Conservation (phyloP, 352 stramenopile genomes). For the Phytophthora sp. region DNA sequence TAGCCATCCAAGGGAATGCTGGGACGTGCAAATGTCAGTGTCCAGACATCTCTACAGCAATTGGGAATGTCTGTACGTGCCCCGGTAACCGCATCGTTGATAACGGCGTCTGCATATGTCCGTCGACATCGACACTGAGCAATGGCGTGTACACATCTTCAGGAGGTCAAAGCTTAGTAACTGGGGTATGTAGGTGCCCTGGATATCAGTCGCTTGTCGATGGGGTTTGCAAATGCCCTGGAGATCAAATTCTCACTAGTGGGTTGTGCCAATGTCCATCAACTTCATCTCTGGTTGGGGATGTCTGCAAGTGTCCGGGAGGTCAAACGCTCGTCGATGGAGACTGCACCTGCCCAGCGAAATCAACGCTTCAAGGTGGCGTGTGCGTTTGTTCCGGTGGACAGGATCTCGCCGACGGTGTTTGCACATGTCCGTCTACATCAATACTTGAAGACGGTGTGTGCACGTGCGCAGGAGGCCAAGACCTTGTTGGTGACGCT, state of each 20-base stretch:
- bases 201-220: constrained; percentile 1
- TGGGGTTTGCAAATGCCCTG: neutral
- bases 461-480: neutral
- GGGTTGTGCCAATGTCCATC: neutral
- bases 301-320: neutral
- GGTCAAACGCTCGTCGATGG: neutral
- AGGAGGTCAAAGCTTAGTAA: too few relatives aligned
- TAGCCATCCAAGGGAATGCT: too few relatives aligned
- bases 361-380: neutral
- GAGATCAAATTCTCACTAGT: neutral
- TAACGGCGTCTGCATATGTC: too few relatives aligned
- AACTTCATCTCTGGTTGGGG: neutral
- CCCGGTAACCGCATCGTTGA: too few relatives aligned
- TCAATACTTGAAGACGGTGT: too few relatives aligned
- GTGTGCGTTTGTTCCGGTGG: neutral
- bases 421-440: neutral
- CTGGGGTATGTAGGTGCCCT: neutral
- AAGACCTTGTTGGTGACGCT: neutral
- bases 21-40: too few relatives aligned
- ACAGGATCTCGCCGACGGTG: neutral
- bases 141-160: too few relatives aligned
- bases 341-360: constrained; percentile 1
- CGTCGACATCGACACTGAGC: too few relatives aligned
- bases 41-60: too few relatives aligned
- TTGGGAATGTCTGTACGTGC: too few relatives aligned